Evolutionary conservation across 2,329 filamentous ascomycete species (phyloP).

Genomic region (Thermomyces lanuginosus): DNA sequence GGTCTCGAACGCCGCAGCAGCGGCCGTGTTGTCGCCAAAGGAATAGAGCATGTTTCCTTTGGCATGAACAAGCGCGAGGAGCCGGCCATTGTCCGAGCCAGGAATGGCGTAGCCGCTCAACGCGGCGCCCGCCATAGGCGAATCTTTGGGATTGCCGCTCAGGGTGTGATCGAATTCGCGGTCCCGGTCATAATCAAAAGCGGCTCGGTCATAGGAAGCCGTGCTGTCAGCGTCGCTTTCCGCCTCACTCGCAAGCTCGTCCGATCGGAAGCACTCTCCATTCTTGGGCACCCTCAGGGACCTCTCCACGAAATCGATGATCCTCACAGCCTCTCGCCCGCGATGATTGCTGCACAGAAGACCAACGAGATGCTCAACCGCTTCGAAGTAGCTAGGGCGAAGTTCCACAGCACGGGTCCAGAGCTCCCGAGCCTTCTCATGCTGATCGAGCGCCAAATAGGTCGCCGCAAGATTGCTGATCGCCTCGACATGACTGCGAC

Average conservation of each 20-base stretch:
- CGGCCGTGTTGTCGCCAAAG: constrained; percentile 61
- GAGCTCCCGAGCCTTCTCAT: constrained; percentile 66
- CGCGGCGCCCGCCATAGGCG: constrained; percentile 41
- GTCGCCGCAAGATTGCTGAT: constrained; percentile 87
- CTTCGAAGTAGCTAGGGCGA: constrained; percentile 80
- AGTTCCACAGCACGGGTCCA: constrained; percentile 75
- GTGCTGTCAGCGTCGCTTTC: constrained; percentile 41
- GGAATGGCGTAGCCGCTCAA: constrained; percentile 74
- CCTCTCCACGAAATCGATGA: constrained; percentile 72
- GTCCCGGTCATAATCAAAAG: constrained; percentile 41
- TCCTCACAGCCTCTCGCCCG: constrained; percentile 65
- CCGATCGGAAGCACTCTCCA: constrained; percentile 31
- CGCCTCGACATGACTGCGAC: constrained; percentile 65
- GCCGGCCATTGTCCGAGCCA: constrained; percentile 75
- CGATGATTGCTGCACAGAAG: constrained; percentile 68
- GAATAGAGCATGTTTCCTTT: constrained; percentile 98
- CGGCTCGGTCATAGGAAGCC: constrained; percentile 39
- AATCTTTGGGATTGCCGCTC: constrained; percentile 14
- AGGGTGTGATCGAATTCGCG: constrained; percentile 14
- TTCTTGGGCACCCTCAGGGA: constrained; percentile 42
- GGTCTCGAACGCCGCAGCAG: constrained; percentile 84
- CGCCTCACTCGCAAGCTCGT: constrained; percentile 43
- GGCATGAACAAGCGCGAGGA: constrained; percentile 84
- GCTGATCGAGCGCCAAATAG: constrained; percentile 64
- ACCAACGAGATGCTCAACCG: constrained; percentile 83